These are phyloP conservation scores for Diaporthe velutina DNA, from an alignment of 2,329 filamentous ascomycete species.

Conservation along the genomic window DNA sequence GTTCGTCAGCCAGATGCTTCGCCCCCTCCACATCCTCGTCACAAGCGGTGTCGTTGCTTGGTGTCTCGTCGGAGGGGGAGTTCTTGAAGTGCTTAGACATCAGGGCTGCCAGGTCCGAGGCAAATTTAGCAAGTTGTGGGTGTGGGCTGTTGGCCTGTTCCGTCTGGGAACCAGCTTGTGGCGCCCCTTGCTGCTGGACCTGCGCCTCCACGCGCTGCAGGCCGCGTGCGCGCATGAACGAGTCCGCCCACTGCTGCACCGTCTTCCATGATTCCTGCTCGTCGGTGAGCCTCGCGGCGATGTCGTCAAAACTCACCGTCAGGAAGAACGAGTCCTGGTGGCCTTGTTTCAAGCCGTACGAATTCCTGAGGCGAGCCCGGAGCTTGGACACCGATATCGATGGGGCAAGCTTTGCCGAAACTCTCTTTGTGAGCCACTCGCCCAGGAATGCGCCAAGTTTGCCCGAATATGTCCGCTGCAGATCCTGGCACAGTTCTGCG, in stretches of 20 bases:
- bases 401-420: constrained; percentile 2
- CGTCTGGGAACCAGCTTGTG: neutral
- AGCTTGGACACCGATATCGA: neutral
- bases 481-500: constrained; percentile 4
- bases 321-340: constrained; percentile 6
- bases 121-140: neutral
- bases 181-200: neutral
- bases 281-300: neutral
- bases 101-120: constrained; percentile 2
- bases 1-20: neutral
- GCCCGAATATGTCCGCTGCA: constrained; percentile 6
- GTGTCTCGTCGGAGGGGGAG: neutral
- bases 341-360: neutral
- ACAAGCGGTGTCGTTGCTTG: neutral
- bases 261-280: constrained; percentile 5
- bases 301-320: neutral
- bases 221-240: constrained; percentile 5
- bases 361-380: neutral
- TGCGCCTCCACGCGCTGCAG: neutral
- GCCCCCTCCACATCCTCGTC: neutral
- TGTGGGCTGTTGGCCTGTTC: neutral
- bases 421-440: constrained; percentile 1
- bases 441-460: neutral
- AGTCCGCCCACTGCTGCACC: neutral
- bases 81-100: constrained; percentile 4